Evolutionary conservation across 441 rosid species (phyloP).

Genomic region (Pelargonium hybrid): DNA sequence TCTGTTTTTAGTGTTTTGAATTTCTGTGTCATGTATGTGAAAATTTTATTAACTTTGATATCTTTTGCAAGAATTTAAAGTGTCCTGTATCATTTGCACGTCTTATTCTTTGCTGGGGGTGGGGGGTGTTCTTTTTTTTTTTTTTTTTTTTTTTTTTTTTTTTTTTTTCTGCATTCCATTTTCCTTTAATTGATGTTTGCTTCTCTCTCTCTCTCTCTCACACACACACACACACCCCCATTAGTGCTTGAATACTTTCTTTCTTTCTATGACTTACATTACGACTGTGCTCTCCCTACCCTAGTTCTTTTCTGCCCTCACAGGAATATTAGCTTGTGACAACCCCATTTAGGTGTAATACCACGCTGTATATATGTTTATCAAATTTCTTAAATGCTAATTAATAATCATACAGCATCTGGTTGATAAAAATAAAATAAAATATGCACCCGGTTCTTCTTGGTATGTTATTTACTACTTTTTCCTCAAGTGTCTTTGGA

Average conservation of each 20-base stretch:
- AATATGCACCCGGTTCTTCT: not conserved
- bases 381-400: not conserved
- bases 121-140: not conserved
- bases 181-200: not conserved
- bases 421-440: not conserved
- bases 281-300: not conserved
- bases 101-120: not conserved
- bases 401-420: not conserved
- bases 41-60: not conserved
- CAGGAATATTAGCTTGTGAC: not conserved
- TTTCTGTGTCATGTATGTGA: not conserved
- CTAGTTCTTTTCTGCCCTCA: not conserved
- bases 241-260: not conserved
- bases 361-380: not conserved
- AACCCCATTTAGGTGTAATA: not conserved
- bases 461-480: not conserved
- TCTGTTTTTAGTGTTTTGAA: not conserved
- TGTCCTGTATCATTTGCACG: not conserved
- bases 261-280: not conserved
- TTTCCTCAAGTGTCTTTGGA: not conserved
- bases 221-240: not conserved
- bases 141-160: too few relatives aligned
- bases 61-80: not conserved
- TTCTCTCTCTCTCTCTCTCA: not conserved
- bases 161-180: too few relatives aligned